phyloP scores from a whole-genome alignment of 257 asterid genomes.

The Lycium ferocissimum region DNA sequence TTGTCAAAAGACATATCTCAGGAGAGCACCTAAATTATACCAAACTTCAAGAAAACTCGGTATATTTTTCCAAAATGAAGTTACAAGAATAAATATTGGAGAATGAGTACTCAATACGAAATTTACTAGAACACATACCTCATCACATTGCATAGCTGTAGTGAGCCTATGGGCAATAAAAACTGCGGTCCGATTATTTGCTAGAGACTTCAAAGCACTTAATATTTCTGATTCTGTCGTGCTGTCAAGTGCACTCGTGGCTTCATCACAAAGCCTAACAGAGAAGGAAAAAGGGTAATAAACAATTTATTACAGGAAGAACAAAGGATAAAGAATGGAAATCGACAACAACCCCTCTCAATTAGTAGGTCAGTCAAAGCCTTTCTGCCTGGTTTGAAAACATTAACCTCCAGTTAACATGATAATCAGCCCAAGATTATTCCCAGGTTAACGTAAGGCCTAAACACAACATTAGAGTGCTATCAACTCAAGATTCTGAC shows the following conservation, averaged over 20 bases:
- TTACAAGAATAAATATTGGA: not conserved
- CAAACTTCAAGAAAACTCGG: not conserved
- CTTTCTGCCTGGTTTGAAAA: conserved; percentile 15
- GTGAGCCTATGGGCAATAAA: conserved; percentile 97
- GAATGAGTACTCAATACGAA: not conserved
- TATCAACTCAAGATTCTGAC: conserved; percentile 15
- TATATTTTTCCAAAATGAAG: not conserved
- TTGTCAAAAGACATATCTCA: not conserved
- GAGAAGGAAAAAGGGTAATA: conserved; percentile 25
- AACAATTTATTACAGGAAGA: not conserved
- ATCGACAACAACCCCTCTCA: not conserved
- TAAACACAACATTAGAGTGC: not conserved
- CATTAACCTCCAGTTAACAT: conserved; percentile 15
- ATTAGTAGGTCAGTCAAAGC: not conserved
- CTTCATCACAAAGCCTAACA: conserved; percentile 97
- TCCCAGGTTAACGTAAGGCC: not conserved
- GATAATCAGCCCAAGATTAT: not conserved
- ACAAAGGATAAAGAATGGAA: not conserved
- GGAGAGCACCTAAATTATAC: not conserved
- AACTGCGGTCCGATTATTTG: conserved; percentile 81
- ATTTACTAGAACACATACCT: conserved; percentile 54
- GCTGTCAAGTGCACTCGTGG: conserved; percentile 99
- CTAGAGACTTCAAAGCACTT: conserved; percentile 77
- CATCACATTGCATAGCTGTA: conserved; percentile 99
- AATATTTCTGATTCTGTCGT: conserved; percentile 95